phyloP scores from a whole-genome alignment of 73 alveolate species.

The Uronychia binucleata region DNA sequence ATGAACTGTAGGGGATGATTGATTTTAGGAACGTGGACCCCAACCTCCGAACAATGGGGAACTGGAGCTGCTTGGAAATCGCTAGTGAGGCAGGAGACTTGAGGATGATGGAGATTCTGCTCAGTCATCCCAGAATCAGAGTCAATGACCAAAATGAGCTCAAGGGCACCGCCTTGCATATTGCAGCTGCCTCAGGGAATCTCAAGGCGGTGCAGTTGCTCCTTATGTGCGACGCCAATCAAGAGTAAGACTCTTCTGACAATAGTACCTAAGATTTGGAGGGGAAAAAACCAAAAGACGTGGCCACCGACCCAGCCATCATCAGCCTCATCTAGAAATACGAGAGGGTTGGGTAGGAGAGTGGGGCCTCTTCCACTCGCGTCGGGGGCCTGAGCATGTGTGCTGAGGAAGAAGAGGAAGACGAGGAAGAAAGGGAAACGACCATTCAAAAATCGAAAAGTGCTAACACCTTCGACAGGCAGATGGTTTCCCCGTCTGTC shows the following conservation, averaged over 20 bases:
- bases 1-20: not conserved
- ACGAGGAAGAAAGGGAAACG: slow-evolving; percentile 10
- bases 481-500: not conserved
- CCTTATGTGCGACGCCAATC: slow-evolving; percentile 13
- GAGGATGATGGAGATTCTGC: slow-evolving; percentile 14
- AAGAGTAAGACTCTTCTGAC: not conserved
- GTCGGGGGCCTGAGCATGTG: not conserved
- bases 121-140: not conserved
- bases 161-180: slow-evolving; percentile 38
- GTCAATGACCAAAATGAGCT: slow-evolving; percentile 1
- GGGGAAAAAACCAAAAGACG: slow-evolving; percentile 32
- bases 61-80: slow-evolving; percentile 22
- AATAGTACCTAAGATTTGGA: not conserved
- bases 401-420: slow-evolving; percentile 36
- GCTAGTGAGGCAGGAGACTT: slow-evolving; percentile 24
- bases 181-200: slow-evolving; percentile 18
- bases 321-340: slow-evolving; percentile 1
- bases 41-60: slow-evolving; percentile 1
- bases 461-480: not conserved
- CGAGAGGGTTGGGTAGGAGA: slow-evolving; percentile 8
- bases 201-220: slow-evolving; percentile 20
- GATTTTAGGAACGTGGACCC: slow-evolving; percentile 7
- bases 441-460: not conserved
- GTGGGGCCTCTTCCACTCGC: not conserved
- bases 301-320: slow-evolving; percentile 1